Conservation (phyloP, 2,329 filamentous ascomycete species). For the Cyanodermella asteris region DNA sequence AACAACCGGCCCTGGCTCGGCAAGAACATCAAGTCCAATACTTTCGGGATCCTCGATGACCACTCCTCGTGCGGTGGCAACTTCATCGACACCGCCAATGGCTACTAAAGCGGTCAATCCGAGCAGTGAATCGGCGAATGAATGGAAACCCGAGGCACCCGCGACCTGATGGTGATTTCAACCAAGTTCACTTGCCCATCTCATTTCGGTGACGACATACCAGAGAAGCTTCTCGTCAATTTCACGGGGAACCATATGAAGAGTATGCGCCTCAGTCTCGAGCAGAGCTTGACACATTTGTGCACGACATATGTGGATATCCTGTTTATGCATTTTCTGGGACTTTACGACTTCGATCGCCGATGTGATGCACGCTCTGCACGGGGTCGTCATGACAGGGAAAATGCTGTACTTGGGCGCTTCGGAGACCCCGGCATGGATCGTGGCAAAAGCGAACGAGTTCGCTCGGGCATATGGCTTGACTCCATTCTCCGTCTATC, state of each 20-base stretch:
- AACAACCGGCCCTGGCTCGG: conserved; percentile 14
- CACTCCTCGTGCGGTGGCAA: conserved; percentile 27
- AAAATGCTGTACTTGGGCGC: conserved; percentile 47
- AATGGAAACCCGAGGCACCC: conserved; percentile 21
- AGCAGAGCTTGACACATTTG: conserved; percentile 13
- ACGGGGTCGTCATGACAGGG: conserved; percentile 34
- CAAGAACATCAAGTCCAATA: conserved; percentile 21
- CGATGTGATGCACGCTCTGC: conserved; percentile 47
- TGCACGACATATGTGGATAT: conserved; percentile 16
- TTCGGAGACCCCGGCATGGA: conserved; percentile 47
- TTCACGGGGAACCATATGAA: conserved; percentile 13
- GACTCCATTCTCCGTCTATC: conserved; percentile 46
- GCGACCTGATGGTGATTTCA: conserved; percentile 30
- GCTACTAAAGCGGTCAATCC: conserved; percentile 26
- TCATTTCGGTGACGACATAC: conserved; percentile 11
- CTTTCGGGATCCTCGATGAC: conserved; percentile 24
- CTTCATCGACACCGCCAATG: conserved; percentile 30
- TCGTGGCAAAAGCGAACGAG: conserved; percentile 43
- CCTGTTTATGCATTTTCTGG: conserved; percentile 40
- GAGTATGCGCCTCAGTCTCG: conserved; percentile 11
- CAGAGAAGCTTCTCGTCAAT: conserved; percentile 5
- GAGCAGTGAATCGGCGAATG: conserved; percentile 29
- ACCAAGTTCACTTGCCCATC: conserved; percentile 33
- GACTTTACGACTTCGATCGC: conserved; percentile 40
- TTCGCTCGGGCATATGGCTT: conserved; percentile 50